phyloP scores from a whole-genome alignment of 1,284 basidiomycete species.

The Wolfiporia cocos region DNA sequence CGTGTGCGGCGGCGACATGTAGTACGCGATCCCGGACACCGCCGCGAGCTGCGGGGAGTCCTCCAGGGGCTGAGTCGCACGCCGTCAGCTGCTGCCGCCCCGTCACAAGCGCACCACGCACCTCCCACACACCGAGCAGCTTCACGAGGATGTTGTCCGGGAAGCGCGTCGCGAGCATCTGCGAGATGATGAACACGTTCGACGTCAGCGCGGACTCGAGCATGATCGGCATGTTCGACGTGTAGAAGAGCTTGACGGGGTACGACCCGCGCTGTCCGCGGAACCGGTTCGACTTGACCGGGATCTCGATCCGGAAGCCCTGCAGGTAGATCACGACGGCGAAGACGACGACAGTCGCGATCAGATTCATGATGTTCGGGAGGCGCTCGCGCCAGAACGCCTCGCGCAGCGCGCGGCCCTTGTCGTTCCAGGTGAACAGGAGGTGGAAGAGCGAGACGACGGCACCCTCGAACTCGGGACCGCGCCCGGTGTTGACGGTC shows the following conservation, averaged over 20 bases:
- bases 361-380: constrained; percentile 97
- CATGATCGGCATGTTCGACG: constrained; percentile 99
- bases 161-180: constrained; percentile 92
- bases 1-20: constrained; percentile 95
- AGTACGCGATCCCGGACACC: constrained; percentile 92
- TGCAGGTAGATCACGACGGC: constrained; percentile 97
- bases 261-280: constrained; percentile 92
- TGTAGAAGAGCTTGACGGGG: constrained; percentile 99
- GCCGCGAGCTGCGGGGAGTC: constrained; percentile 91
- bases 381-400: constrained; percentile 97
- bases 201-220: constrained; percentile 91
- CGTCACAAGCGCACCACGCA: constrained; percentile 27
- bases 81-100: constrained; percentile 6
- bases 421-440: constrained; percentile 98
- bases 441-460: constrained; percentile 96
- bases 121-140: constrained; percentile 96
- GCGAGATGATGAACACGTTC: constrained; percentile 95
- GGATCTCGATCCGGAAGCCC: constrained; percentile 98
- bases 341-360: constrained; percentile 90
- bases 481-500: constrained; percentile 96
- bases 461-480: constrained; percentile 97
- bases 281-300: constrained; percentile 96
- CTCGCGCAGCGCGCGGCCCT: constrained; percentile 93
- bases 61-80: constrained; percentile 66
- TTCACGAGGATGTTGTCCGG: constrained; percentile 88